Evolutionary conservation across 2,329 filamentous ascomycete species (phyloP), one percentile per base, ranked within the genome.

Genomic region (Helotiales sp.): DNA sequence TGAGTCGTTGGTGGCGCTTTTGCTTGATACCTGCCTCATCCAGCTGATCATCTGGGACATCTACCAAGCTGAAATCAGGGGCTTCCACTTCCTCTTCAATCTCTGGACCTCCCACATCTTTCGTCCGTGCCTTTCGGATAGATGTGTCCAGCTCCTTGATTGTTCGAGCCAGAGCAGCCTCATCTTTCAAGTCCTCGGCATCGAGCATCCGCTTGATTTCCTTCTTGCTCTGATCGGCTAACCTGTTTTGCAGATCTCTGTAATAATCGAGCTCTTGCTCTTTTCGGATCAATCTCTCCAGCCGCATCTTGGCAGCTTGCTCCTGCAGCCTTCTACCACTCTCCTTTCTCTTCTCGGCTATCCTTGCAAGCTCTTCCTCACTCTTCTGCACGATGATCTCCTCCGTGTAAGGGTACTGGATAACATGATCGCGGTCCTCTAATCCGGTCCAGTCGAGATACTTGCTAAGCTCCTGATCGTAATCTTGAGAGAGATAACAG

Each of bases 191-290:
- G 67, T 98, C 95, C 65, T 96, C 91, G 13, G 88, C 87, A 69
- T 98, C 95, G 0, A 99, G 81, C 17, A 97, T 79, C 0, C 91
- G 86, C 69, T 90, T 89, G 2, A 86, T 87, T 71, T 98, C 95
- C 73, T 98, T 98, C 76, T 98, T 99, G 44, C 87, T 93, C 65
- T 90, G 84, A 24, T 88, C 85, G 1, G 80, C 82, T 9, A 97
- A 79, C 62, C 85, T 85, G 31, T 78, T 73, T 69, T 96, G 91
- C 3, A 99, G 77, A 58, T 91, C 85, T 70, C 91, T 92, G 79
- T 93, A 97, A 74, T 96, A 97, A 66, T 96, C 93, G 1, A 98
- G 77, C 71, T 98, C 93, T 70, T 96, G 87, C 75, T 99, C 95
- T 74, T 99, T 99, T 70, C 90, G 90, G 72, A 98, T 91, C 47